Evolutionary conservation across 2,329 filamentous ascomycete genomes (phyloP).

Genomic region (Xylariaceae sp.): DNA sequence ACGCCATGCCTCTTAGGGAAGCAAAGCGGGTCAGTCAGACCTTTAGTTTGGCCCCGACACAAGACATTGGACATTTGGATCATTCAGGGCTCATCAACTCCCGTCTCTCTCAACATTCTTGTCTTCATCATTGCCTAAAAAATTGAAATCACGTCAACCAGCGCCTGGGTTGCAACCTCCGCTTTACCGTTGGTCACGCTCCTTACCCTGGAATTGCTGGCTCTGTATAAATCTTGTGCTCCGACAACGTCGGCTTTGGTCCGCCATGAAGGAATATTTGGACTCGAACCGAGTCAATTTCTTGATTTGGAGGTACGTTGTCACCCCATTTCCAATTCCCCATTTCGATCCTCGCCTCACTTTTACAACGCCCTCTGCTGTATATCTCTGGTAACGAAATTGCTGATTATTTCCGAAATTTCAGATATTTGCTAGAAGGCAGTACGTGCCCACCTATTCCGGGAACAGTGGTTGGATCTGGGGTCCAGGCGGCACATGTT

Average conservation of each 20-base stretch:
- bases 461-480: slow-evolving; percentile 1
- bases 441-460: slow-evolving; percentile 42
- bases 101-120: slow-evolving; percentile 24
- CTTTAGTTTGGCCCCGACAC: slow-evolving; percentile 24
- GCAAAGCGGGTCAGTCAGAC: slow-evolving; percentile 16
- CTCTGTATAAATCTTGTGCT: slow-evolving; percentile 3
- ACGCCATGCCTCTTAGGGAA: slow-evolving; percentile 15
- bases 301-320: slow-evolving; percentile 64
- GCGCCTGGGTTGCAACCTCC: no score
- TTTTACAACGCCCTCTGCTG: slow-evolving; percentile 9
- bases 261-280: slow-evolving; percentile 56
- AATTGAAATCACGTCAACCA: slow-evolving; percentile 11
- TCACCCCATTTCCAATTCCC: slow-evolving; percentile 19
- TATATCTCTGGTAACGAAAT: slow-evolving; percentile 13
- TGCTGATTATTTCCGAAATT: slow-evolving; percentile 23
- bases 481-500: slow-evolving; percentile 6
- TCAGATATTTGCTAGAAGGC: slow-evolving; percentile 56
- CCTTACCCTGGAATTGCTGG: neutral
- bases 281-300: slow-evolving; percentile 65
- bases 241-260: slow-evolving; percentile 8
- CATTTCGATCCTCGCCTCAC: slow-evolving; percentile 13
- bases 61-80: slow-evolving; percentile 23
- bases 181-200: slow-evolving; percentile 5
- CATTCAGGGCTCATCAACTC: slow-evolving; percentile 26
- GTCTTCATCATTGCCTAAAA: slow-evolving; percentile 26